Evolutionary conservation across 1,284 basidiomycete species (phyloP).

Genomic region (Coniophora puteana): DNA sequence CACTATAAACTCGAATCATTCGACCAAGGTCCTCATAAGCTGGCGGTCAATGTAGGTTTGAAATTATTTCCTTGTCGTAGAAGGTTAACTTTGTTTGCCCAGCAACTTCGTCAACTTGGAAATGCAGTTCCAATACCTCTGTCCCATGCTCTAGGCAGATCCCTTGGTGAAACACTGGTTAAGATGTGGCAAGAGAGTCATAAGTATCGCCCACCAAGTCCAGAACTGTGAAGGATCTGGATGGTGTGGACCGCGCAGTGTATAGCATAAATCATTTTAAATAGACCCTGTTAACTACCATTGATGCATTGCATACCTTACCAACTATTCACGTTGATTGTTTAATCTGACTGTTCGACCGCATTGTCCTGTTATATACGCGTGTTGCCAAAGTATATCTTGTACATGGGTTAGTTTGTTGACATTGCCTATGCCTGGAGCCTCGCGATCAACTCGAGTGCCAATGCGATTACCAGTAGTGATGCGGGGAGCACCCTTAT

Average conservation of each 20-base stretch:
- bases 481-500: slow-evolving; percentile 65
- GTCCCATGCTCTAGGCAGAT: slow-evolving; percentile 57
- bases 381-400: no score
- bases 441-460: slow-evolving; percentile 74
- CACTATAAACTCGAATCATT: slow-evolving; percentile 52
- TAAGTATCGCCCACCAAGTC: slow-evolving; percentile 41
- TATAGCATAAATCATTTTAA: background rate
- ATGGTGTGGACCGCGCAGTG: no score
- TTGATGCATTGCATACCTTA: background rate
- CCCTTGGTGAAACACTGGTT: slow-evolving; percentile 47
- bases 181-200: slow-evolving; percentile 39
- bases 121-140: slow-evolving; percentile 72
- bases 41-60: slow-evolving; percentile 49
- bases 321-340: no score
- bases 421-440: slow-evolving; percentile 68
- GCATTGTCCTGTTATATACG: no score
- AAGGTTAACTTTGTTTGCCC: slow-evolving; percentile 3
- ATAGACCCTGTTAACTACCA: background rate
- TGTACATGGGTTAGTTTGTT: slow-evolving; percentile 77
- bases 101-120: slow-evolving; percentile 71
- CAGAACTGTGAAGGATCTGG: slow-evolving; percentile 28
- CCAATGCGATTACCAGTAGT: slow-evolving; percentile 92
- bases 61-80: slow-evolving; percentile 18
- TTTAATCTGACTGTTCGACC: no score
- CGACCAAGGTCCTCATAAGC: slow-evolving; percentile 29